A percentile compares a stretch with the other conserved stretches of the same genome.
These are phyloP conservation scores for Fraxinus pennsylvanica DNA, from an alignment of 257 asterid species.

Conservation along the genomic window DNA sequence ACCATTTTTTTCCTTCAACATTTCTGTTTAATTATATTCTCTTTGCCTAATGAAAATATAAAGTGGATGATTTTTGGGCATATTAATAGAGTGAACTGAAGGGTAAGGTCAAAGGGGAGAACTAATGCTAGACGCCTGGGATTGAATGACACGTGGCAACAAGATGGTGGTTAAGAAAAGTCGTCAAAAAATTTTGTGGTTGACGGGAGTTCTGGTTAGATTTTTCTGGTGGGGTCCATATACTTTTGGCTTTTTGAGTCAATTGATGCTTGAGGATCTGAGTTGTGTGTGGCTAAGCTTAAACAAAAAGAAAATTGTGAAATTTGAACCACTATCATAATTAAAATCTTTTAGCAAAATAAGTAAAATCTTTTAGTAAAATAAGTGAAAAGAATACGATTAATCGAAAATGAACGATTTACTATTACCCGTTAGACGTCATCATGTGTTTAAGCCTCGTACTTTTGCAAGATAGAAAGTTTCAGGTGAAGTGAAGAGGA, in stretches of 20 bases:
- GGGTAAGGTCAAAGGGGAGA: background rate
- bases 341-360: no score
- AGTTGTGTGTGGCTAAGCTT: background rate
- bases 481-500: background rate
- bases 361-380: no score
- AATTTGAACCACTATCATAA: no score
- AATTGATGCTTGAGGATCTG: background rate
- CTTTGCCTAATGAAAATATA: background rate
- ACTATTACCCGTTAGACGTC: no score
- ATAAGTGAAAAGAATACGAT: no score
- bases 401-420: no score
- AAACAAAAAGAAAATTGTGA: background rate
- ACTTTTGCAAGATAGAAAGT: background rate
- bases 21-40: background rate
- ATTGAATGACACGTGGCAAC: conserved; percentile 48
- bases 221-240: conserved; percentile 25
- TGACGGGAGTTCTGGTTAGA: conserved; percentile 28
- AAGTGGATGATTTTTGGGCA: background rate
- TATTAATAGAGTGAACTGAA: background rate
- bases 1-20: conserved; percentile 25
- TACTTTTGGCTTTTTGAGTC: background rate
- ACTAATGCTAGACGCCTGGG: conserved; percentile 8
- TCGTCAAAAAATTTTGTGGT: conserved; percentile 50
- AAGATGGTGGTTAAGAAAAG: conserved; percentile 47
- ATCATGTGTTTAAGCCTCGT: background rate